Evolutionary conservation across 2,329 filamentous ascomycete species (phyloP).

Genomic region (Phaeosphaeriaceae sp.): DNA sequence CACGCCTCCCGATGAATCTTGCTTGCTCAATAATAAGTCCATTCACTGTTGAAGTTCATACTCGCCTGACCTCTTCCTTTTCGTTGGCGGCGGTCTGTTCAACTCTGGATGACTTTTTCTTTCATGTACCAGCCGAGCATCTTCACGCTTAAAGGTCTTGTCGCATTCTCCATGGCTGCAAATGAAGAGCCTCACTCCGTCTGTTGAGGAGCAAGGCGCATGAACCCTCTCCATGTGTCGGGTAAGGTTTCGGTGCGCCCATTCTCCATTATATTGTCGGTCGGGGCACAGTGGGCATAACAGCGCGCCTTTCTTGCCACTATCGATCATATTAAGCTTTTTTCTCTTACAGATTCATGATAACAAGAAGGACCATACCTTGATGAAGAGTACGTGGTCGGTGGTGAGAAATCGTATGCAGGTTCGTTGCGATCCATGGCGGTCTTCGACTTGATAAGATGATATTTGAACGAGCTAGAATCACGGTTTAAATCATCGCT

Average conservation of each 20-base stretch:
- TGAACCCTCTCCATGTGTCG: slow-evolving; percentile 8
- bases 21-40: not conserved
- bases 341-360: not conserved
- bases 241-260: slow-evolving; percentile 3
- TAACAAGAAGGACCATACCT: not conserved
- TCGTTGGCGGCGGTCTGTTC: slow-evolving; percentile 5
- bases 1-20: not conserved
- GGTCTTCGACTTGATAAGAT: slow-evolving; percentile 1
- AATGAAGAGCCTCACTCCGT: slow-evolving; percentile 1
- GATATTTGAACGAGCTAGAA: slow-evolving; percentile 2
- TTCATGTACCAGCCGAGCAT: slow-evolving; percentile 7
- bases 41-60: not conserved
- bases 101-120: slow-evolving; percentile 9
- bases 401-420: not conserved
- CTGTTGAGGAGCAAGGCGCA: not conserved
- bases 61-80: slow-evolving; percentile 5
- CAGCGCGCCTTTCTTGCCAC: not conserved
- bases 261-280: slow-evolving; percentile 2
- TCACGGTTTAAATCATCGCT: not conserved
- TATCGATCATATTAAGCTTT: not conserved
- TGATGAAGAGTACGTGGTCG: not conserved
- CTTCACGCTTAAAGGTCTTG: slow-evolving; percentile 3
- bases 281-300: slow-evolving; percentile 2
- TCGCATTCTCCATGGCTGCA: slow-evolving; percentile 2
- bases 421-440: not conserved